Percentiles rank a stretch among this genome's conserved stretches.
Conservation (phyloP, 2,329 filamentous ascomycete species). For the Catunica adiposa region DNA sequence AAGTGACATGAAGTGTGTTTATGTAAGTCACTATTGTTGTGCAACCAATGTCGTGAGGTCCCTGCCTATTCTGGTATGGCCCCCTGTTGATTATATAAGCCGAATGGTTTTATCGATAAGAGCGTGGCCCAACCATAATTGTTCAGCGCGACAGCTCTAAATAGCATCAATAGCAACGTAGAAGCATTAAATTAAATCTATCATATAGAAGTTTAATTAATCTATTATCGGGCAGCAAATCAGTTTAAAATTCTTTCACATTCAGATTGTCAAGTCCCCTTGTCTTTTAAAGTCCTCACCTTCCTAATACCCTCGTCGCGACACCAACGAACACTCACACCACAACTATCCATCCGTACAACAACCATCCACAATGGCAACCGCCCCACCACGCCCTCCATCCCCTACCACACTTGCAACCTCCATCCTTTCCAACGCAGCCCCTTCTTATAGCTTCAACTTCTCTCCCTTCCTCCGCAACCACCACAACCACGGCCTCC, state of each 20-base stretch:
- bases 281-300: no score
- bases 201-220: no score
- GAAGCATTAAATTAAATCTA: no score
- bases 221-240: no score
- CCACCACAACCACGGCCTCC: constrained; percentile 71
- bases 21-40: neutral
- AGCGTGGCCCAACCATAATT: neutral
- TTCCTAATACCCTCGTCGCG: no score
- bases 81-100: no score
- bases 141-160: constrained; percentile 4
- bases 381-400: constrained; percentile 4
- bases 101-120: neutral
- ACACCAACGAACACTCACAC: no score
- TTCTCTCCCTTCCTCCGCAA: constrained; percentile 74
- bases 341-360: no score
- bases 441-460: constrained; percentile 51
- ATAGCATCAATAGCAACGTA: neutral
- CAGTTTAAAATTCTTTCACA: no score
- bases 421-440: constrained; percentile 40
- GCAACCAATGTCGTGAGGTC: neutral
- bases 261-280: no score
- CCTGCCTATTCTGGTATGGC: no score
- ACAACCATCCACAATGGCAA: neutral
- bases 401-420: constrained; percentile 20
- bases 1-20: neutral